Evolutionary conservation across 2,329 filamentous ascomycete genomes (phyloP), one percentile per base, ranked within the genome.

Genomic region (Colletotrichum abscissum): DNA sequence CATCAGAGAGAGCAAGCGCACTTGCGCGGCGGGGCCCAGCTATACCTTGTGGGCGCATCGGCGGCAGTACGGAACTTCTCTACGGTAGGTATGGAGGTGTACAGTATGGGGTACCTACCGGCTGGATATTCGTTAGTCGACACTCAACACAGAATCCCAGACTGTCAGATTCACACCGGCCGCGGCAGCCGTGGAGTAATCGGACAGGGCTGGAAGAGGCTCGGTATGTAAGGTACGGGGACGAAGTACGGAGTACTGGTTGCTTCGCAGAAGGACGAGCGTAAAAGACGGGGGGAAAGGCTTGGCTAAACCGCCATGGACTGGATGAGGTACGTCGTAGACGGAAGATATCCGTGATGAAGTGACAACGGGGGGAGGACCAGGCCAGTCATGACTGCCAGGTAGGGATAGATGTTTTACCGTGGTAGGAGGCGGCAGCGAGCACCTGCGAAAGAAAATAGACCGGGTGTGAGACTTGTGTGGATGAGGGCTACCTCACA

Each of bases 391-490:
- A 64, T 59, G 42, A 26, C 46, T 64, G 59, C 58, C 28, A 22
- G 63, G 59, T 60, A 46, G 59, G 69, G 65, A 69, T 72, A 28
- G n/a, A 30, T 69, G 59, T 64, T 72, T 72, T 63, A 72, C 26
- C 24, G 42, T 63, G 38, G 42, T 52, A 52, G 52, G 65, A 60
- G 57, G 58, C 69, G 46, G 57, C 64, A 67, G 42, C 64, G 52
- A 67, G 42, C 64, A 38, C 58, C 64, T 68, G 58, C 63, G 65
- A 33, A 30, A 68, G 64, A 63, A 24, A 59, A 68, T 26, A 24
- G 19, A 35, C 69, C 52, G 59, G 55, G 58, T 63, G 49, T 30
- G 69, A 67, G 56, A 56, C 26, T 26, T 55, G 42, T 55, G 42
- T 49, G 49, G 38, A 5, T 26, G 12, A 26, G 46, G 35, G 26